Base-by-base conservation (phyloP, 805 yeast genomes). In the Ogataea naganishii region DNA sequence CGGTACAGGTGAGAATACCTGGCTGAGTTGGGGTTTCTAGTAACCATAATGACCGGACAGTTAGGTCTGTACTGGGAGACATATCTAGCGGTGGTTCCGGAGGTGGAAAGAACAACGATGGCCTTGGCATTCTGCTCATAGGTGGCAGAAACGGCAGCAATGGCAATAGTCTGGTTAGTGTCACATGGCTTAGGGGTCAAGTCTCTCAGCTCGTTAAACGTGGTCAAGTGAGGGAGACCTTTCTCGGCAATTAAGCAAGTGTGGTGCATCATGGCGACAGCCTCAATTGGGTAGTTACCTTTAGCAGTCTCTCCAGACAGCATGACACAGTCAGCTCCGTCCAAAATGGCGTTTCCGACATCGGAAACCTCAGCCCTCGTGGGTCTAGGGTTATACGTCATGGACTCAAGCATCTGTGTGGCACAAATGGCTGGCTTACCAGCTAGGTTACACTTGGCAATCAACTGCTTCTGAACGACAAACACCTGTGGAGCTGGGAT, bases 281-380 rank as follows among this genome's bases (percentile, higher is more conserved):
- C 95, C 72, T 92, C 95, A 41, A 79, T 63, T 61, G 98, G 98
- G 73, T 92, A 92, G 74, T 78, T 77, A 72, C 98, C 98, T 79
- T 92, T 92, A 56, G 98, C 98, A 51, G 98, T 92, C 72, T 92
- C 98, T 62, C 98, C 98, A 35, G 95, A 82, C 61, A 92, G 76
- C 98, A 92, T 92, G 60, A 92, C 97, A 82, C 98, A 92, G 72
- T 92, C 98, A 54, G 97, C 96, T 68, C 98, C 98, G 58, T 92
- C 98, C 59, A 92, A 75, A 46, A 92, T 83, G 50, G 98, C 98
- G 66, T 92, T 92, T 69, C 98, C 98, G 43, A 92, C 98, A 64
- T 92, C 98, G 34, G 95, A 80, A 39, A 92, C 98, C 71, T 92
- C 98, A 48, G 98, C 98, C 72, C 98, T 83, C 60, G 98, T 92